These are phyloP conservation scores for Sonneratia caseolaris DNA, from an alignment of 345 rosid genomes.

Conservation along the genomic window DNA sequence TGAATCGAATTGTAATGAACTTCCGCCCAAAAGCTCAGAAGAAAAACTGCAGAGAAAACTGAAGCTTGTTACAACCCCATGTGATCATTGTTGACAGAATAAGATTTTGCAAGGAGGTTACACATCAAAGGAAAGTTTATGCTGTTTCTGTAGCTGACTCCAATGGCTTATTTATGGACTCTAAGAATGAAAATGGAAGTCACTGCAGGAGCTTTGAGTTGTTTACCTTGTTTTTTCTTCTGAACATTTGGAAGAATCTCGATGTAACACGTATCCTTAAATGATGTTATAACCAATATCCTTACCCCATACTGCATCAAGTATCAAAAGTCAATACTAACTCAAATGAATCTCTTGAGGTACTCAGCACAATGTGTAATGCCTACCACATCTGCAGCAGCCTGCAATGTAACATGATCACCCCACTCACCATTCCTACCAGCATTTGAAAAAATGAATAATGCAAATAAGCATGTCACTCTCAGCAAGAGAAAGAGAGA, in stretches of 20 bases:
- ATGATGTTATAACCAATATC: conserved; percentile 75
- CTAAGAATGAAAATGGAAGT: conserved; percentile 3
- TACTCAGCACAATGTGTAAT: not conserved
- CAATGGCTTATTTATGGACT: not conserved
- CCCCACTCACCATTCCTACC: conserved; percentile 45
- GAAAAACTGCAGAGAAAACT: conserved; percentile 46
- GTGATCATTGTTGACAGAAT: too few species aligned
- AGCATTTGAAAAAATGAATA: not conserved
- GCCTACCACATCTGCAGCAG: conserved; percentile 43
- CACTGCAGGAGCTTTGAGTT: not conserved
- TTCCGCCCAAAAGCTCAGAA: conserved; percentile 93
- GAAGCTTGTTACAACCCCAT: not conserved
- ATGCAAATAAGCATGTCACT: not conserved
- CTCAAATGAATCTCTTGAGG: not conserved
- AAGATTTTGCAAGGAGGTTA: not conserved
- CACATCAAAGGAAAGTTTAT: not conserved
- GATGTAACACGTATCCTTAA: conserved; percentile 77
- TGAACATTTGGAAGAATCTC: conserved; percentile 68
- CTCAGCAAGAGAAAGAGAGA: not conserved
- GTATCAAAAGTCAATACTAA: conserved; percentile 2
- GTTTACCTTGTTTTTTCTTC: conserved; percentile 59
- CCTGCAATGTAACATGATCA: conserved; percentile 48
- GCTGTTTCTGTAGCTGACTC: not conserved
- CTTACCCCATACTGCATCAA: conserved; percentile 54
- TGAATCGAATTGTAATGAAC: conserved; percentile 92